A percentile compares a stretch with the other conserved stretches of the same genome.
Conservation (phyloP, 2,329 filamentous ascomycete species). For the Colletotrichum orchidophilum region DNA sequence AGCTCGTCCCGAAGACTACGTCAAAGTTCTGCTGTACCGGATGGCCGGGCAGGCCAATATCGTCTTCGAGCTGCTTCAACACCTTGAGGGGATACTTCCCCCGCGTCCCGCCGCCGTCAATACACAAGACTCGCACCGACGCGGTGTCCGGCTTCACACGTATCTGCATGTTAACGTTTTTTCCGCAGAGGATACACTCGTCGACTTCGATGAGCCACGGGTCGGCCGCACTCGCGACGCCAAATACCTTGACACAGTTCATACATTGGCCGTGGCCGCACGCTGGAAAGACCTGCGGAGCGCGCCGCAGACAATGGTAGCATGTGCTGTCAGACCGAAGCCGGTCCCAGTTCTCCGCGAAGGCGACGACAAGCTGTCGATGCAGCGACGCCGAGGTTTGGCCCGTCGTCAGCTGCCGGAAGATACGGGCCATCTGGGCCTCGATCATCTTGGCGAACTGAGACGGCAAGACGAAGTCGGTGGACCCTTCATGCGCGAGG, state of each 20-base stretch:
- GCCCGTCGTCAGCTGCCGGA: neutral
- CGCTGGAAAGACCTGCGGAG: neutral
- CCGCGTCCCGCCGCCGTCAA: conserved; percentile 41
- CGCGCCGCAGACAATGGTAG: neutral
- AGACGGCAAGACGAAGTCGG: neutral
- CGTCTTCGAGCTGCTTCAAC: conserved; percentile 39
- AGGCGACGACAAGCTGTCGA: neutral
- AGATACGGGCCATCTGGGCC: neutral
- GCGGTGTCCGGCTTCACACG: conserved; percentile 6
- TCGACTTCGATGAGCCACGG: neutral
- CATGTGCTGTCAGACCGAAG: neutral
- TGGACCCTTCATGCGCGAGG: neutral
- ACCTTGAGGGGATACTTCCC: conserved; percentile 42
- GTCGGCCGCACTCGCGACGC: neutral
- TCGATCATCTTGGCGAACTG: conserved; percentile 10
- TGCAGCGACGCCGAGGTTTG: neutral
- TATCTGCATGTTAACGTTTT: neutral
- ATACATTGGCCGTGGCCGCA: conserved; percentile 6
- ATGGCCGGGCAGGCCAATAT: conserved; percentile 21
- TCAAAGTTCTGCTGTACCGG: conserved; percentile 11
- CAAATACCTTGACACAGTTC: conserved; percentile 7
- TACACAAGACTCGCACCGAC: neutral
- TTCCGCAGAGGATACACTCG: conserved; percentile 2
- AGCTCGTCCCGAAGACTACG: conserved; percentile 13
- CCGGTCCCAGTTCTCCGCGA: neutral